Evolutionary conservation across 148 eudicot species (phyloP).

Genomic region (Nepenthes gracilis): DNA sequence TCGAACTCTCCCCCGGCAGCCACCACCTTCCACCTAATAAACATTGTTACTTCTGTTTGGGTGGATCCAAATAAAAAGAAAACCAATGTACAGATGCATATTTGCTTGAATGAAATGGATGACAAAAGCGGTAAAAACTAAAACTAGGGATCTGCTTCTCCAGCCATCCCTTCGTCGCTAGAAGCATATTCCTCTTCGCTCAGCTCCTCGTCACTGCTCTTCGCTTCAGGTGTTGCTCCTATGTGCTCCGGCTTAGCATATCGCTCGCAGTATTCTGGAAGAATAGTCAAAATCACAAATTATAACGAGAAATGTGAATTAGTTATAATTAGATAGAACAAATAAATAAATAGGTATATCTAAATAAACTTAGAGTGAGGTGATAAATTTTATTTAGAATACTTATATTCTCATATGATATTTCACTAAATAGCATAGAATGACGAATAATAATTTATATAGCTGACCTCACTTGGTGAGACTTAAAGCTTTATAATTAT

Average conservation of each 20-base stretch:
- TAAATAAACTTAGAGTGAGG: too few species aligned
- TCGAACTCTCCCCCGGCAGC: too few species aligned
- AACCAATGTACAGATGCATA: conserved; percentile 28
- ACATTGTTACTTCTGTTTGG: too few species aligned
- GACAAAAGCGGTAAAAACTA: neutral
- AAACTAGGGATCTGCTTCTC: conserved; percentile 17
- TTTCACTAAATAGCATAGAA: too few species aligned
- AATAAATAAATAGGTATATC: too few species aligned
- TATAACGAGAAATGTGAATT: neutral
- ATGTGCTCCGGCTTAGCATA: conserved; percentile 61
- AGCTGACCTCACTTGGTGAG: too few species aligned
- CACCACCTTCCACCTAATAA: too few species aligned
- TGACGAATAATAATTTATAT: too few species aligned
- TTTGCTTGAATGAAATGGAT: conserved; percentile 5
- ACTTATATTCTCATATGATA: too few species aligned
- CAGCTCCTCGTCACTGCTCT: conserved; percentile 14
- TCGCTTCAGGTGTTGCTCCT: conserved; percentile 32
- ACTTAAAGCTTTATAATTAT: too few species aligned
- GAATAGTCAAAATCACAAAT: neutral
- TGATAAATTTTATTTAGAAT: too few species aligned
- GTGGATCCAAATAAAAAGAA: too few species aligned
- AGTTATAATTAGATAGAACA: neutral
- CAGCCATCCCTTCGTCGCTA: conserved; percentile 12
- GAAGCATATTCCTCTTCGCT: conserved; percentile 11
- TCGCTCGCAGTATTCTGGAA: conserved; percentile 55